These are phyloP conservation scores for Rhododendron vialii DNA, from an alignment of 148 eudicot species.

Conservation along the genomic window DNA sequence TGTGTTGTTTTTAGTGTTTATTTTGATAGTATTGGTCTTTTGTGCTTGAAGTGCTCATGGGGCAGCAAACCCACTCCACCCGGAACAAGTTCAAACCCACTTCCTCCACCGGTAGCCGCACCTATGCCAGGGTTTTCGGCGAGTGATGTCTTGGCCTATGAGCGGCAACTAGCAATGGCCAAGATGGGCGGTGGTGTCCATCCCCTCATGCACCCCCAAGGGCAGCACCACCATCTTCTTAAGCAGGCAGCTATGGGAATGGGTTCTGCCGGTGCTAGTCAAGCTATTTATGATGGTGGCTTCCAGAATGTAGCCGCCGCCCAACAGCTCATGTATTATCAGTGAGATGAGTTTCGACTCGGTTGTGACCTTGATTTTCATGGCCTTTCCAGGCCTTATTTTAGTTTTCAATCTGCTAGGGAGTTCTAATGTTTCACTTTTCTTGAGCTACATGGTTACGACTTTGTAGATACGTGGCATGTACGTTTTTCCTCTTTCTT, in stretches of 20 bases:
- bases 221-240: slow-evolving; percentile 49
- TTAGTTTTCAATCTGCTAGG: slow-evolving; percentile 18
- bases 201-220: slow-evolving; percentile 79
- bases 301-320: slow-evolving; percentile 81
- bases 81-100: slow-evolving; percentile 89
- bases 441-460: slow-evolving; percentile 11
- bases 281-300: slow-evolving; percentile 88
- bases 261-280: slow-evolving; percentile 88
- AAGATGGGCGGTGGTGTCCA: slow-evolving; percentile 77
- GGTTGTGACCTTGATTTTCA: slow-evolving; percentile 13
- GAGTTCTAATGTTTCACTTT: background rate
- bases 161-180: slow-evolving; percentile 80
- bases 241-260: slow-evolving; percentile 76
- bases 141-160: slow-evolving; percentile 69
- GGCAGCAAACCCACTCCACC: slow-evolving; percentile 98
- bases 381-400: slow-evolving; percentile 15
- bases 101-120: slow-evolving; percentile 85
- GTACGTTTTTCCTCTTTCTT: background rate
- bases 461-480: slow-evolving; percentile 25
- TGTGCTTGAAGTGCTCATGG: slow-evolving; percentile 79
- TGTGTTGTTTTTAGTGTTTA: background rate
- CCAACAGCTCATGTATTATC: slow-evolving; percentile 97
- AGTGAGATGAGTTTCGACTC: slow-evolving; percentile 29
- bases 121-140: slow-evolving; percentile 58
- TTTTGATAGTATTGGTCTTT: background rate